phyloP scores from a whole-genome alignment of 2,329 filamentous ascomycete species.

The Neospermospora avenae region DNA sequence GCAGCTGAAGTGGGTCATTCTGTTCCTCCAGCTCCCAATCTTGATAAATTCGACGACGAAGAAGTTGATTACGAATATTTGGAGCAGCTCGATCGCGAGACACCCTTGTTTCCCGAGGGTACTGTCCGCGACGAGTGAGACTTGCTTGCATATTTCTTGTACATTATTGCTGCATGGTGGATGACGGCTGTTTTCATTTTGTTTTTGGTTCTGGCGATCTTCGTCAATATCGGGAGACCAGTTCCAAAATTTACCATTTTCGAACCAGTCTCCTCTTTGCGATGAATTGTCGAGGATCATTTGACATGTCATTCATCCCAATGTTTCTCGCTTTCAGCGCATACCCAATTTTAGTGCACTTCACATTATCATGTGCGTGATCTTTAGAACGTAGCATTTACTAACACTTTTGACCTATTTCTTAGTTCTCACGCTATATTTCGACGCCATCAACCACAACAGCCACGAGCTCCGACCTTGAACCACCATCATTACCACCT shows the following conservation, averaged over 20 bases:
- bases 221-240: constrained; percentile 24
- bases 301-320: not conserved
- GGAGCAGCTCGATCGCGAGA: constrained; percentile 37
- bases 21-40: constrained; percentile 36
- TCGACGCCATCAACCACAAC: constrained; percentile 34
- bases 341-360: constrained; percentile 5
- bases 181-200: constrained; percentile 15
- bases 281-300: constrained; percentile 20
- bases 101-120: constrained; percentile 38
- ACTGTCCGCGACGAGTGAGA: constrained; percentile 58
- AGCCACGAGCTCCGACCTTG: constrained; percentile 38
- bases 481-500: constrained; percentile 57
- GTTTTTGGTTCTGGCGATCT: constrained; percentile 20
- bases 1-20: constrained; percentile 54
- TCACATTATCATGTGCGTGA: constrained; percentile 16
- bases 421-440: constrained; percentile 37
- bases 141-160: constrained; percentile 26
- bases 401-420: constrained; percentile 20
- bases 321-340: constrained; percentile 14
- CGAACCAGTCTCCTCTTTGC: constrained; percentile 22
- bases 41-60: constrained; percentile 37
- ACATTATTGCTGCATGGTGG: constrained; percentile 26
- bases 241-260: constrained; percentile 25
- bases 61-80: constrained; percentile 38
- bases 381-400: constrained; percentile 13